Percentiles rank a stretch among this genome's conserved stretches.
Evolutionary conservation across 805 yeast genomes (phyloP).

Genomic region (Kluyveromyces wickerhamii): DNA sequence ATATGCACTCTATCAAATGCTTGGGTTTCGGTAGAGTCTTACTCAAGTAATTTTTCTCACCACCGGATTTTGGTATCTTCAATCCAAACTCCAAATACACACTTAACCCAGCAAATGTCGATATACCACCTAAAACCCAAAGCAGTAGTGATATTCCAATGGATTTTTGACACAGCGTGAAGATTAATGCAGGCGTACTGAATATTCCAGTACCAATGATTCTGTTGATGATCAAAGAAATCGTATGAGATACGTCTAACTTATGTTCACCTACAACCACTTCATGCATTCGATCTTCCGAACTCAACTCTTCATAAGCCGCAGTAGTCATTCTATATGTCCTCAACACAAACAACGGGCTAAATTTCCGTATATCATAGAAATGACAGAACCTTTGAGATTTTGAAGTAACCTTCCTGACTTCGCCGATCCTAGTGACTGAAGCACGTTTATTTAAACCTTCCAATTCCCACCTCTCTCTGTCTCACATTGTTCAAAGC

Average conservation of each 20-base stretch:
- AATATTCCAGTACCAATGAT: slow-evolving; percentile 74
- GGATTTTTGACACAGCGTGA: slow-evolving; percentile 42
- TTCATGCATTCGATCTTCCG: slow-evolving; percentile 4
- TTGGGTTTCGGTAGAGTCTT: slow-evolving; percentile 47
- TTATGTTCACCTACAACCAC: too few relatives aligned
- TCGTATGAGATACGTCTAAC: slow-evolving; percentile 5
- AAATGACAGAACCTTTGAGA: too few relatives aligned
- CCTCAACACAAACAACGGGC: too few relatives aligned
- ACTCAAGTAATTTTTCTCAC: slow-evolving; percentile 61
- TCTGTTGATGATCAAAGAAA: slow-evolving; percentile 47
- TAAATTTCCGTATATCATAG: too few relatives aligned
- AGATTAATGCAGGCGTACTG: slow-evolving; percentile 58
- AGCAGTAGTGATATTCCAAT: slow-evolving; percentile 49
- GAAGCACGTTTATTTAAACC: too few relatives aligned
- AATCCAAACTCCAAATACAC: slow-evolving; percentile 61
- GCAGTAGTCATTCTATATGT: neutral
- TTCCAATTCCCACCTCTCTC: too few relatives aligned
- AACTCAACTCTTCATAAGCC: neutral
- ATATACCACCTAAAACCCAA: slow-evolving; percentile 57
- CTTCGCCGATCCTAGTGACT: too few relatives aligned
- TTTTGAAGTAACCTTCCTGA: too few relatives aligned
- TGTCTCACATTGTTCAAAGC: too few relatives aligned
- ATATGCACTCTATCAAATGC: slow-evolving; percentile 42
- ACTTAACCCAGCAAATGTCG: slow-evolving; percentile 46
- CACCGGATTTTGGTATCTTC: slow-evolving; percentile 58